Evolutionary conservation across 192 early-diverging fungal species (phyloP).

Genomic region (Linderina pennispora): DNA sequence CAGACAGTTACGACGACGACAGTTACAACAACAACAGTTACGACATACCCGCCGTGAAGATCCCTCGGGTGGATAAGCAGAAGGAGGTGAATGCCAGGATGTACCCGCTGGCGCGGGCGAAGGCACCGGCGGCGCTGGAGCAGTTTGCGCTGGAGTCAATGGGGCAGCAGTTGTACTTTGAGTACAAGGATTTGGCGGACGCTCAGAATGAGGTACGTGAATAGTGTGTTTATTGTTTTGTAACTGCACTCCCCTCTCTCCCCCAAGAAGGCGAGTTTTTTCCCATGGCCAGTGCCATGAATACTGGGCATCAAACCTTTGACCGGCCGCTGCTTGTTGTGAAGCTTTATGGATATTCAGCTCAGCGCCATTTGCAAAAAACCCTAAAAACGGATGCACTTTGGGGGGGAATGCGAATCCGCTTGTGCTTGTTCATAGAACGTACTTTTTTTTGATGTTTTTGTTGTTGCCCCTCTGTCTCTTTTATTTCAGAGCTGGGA

Average conservation of each 20-base stretch:
- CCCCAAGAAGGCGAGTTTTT: too few species aligned
- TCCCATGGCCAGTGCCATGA: background rate
- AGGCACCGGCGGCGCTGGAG: conserved; percentile 73
- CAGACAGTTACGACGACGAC: conserved; percentile 64
- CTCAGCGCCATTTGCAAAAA: too few species aligned
- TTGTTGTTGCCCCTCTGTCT: too few species aligned
- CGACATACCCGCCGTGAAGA: conserved; percentile 68
- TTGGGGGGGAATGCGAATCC: too few species aligned
- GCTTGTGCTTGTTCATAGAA: too few species aligned
- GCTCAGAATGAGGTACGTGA: conserved; percentile 1
- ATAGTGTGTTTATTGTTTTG: background rate
- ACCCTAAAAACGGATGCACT: too few species aligned
- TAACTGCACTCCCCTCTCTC: background rate
- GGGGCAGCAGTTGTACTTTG: conserved; percentile 66
- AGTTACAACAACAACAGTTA: conserved; percentile 76
- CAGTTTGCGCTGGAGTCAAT: conserved; percentile 75
- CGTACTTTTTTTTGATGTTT: too few species aligned
- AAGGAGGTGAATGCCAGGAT: conserved; percentile 51
- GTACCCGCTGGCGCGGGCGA: conserved; percentile 67
- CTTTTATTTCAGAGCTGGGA: too few species aligned
- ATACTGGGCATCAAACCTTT: background rate
- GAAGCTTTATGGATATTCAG: too few species aligned
- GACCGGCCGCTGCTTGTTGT: too few species aligned
- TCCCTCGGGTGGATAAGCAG: conserved; percentile 54
- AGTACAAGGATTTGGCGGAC: conserved; percentile 44